phyloP scores from a whole-genome alignment of 1,139 yeast genomes.

The Schwanniomyces etchellsii region DNA sequence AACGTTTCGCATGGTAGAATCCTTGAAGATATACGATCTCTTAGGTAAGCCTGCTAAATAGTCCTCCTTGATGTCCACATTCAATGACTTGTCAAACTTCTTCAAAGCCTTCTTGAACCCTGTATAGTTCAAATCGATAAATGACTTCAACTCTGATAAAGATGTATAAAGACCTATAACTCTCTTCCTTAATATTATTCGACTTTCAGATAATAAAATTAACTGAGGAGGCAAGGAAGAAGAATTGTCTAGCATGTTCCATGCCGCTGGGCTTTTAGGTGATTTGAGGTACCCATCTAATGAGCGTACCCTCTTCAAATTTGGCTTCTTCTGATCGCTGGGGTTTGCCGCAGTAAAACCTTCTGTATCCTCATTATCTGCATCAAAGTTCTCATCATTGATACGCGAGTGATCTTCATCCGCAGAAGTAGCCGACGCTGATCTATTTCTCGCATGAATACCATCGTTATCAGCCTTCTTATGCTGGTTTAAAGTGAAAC shows the following conservation, averaged over 20 bases:
- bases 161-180: constrained; percentile 54
- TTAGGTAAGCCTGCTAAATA: constrained; percentile 29
- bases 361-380: constrained; percentile 7
- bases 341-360: not conserved
- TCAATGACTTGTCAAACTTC: constrained; percentile 62
- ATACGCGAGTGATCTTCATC: not conserved
- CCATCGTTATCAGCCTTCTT: not conserved
- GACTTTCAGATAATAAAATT: constrained; percentile 33
- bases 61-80: constrained; percentile 33
- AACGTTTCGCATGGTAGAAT: constrained; percentile 37
- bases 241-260: constrained; percentile 24
- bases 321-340: not conserved
- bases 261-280: constrained; percentile 30
- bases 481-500: not conserved
- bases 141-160: constrained; percentile 60
- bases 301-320: constrained; percentile 22
- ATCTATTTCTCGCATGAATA: not conserved
- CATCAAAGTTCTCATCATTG: constrained; percentile 17
- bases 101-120: constrained; percentile 67
- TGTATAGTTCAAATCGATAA: constrained; percentile 58
- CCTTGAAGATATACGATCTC: constrained; percentile 29
- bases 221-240: constrained; percentile 35
- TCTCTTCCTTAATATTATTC: constrained; percentile 51
- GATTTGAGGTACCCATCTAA: constrained; percentile 36
- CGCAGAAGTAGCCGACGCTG: not conserved